These are phyloP conservation scores for Ascoidea tarda DNA, from an alignment of 805 yeast genomes.

Conservation along the genomic window DNA sequence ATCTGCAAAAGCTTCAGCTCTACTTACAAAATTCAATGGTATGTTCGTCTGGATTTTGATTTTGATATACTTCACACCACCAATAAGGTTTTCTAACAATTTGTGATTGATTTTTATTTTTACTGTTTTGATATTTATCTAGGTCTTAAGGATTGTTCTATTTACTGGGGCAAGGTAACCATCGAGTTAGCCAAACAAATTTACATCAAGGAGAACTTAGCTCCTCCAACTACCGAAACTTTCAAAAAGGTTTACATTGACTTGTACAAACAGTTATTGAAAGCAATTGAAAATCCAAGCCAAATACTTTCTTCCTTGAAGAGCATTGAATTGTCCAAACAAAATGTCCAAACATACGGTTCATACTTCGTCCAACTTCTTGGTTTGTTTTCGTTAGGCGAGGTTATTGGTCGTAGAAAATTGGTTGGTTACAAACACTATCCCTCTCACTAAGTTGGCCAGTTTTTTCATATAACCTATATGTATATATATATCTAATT, in stretches of 20 bases:
- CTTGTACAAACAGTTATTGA: conserved; percentile 30
- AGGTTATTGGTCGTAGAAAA: conserved; percentile 91
- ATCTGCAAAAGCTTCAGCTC: conserved; percentile 23
- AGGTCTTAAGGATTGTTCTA: conserved; percentile 31
- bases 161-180: conserved; percentile 56
- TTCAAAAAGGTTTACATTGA: conserved; percentile 60
- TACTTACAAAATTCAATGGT: conserved; percentile 24
- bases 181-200: conserved; percentile 61
- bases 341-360: conserved; percentile 48
- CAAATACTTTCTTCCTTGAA: conserved; percentile 33
- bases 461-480: background rate
- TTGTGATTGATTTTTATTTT: no score
- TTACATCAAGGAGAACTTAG: conserved; percentile 82
- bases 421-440: conserved; percentile 72
- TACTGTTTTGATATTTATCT: background rate
- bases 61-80: background rate
- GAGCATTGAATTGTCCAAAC: conserved; percentile 28
- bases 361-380: conserved; percentile 71
- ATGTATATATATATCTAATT: no score
- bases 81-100: background rate
- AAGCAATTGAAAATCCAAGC: conserved; percentile 44
- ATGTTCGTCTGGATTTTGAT: conserved; percentile 11
- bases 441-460: background rate
- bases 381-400: conserved; percentile 91
- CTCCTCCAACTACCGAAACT: conserved; percentile 75